Percentiles rank a stretch among this genome's conserved stretches.
These are phyloP conservation scores for Scheffersomyces segobiensis DNA, from an alignment of 1,139 yeast genomes.

Conservation along the genomic window DNA sequence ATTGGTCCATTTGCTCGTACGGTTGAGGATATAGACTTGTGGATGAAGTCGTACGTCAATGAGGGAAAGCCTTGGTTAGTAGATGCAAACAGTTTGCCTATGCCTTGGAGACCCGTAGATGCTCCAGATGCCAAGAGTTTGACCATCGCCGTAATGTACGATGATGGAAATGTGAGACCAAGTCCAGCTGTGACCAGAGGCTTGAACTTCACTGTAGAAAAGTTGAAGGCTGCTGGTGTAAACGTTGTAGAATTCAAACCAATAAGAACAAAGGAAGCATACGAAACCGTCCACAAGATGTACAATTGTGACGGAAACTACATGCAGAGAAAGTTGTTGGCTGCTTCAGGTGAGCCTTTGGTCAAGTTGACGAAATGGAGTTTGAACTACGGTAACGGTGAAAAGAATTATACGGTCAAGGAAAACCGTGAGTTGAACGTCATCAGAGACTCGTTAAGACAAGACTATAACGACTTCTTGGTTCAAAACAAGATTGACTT, in stretches of 20 bases:
- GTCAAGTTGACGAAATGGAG: constrained; percentile 60
- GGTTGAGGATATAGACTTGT: constrained; percentile 62
- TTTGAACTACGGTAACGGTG: constrained; percentile 59
- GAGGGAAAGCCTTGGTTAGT: constrained; percentile 69
- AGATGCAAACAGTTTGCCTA: constrained; percentile 55
- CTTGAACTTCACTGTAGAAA: constrained; percentile 15
- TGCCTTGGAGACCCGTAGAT: constrained; percentile 63
- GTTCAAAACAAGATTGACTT: constrained; percentile 62
- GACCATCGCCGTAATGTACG: constrained; percentile 41
- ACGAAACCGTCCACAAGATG: constrained; percentile 50
- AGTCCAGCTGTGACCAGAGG: constrained; percentile 58
- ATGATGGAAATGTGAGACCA: constrained; percentile 36
- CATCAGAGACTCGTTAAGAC: constrained; percentile 55
- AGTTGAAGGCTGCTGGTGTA: constrained; percentile 18
- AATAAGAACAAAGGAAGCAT: constrained; percentile 48
- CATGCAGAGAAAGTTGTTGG: constrained; percentile 50
- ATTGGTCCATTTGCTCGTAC: constrained; percentile 65
- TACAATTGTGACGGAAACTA: constrained; percentile 63
- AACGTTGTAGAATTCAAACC: constrained; percentile 46
- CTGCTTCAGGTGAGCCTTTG: constrained; percentile 68
- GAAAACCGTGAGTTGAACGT: constrained; percentile 52
- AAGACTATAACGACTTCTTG: constrained; percentile 53
- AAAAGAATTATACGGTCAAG: constrained; percentile 36
- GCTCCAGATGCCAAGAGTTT: constrained; percentile 26
- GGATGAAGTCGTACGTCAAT: constrained; percentile 58